phyloP scores from a whole-genome alignment of 352 stramenopile species.

The Discostella stelligera region DNA sequence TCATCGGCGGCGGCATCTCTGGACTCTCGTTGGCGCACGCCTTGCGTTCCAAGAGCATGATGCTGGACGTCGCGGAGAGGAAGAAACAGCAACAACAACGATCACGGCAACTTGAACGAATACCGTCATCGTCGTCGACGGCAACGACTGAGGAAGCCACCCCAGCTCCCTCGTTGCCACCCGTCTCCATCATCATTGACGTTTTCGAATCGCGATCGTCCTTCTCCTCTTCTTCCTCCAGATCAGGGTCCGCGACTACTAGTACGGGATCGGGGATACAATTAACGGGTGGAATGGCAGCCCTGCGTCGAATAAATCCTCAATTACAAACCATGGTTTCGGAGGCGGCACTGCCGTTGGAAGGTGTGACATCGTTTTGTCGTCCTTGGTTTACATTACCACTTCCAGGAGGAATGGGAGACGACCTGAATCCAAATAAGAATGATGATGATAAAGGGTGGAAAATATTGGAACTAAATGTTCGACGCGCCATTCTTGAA shows the following conservation, averaged over 20 bases:
- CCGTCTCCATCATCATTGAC: constrained; percentile 42
- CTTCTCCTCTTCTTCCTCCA: neutral
- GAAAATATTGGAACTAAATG: constrained; percentile 57
- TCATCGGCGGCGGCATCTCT: constrained; percentile 59
- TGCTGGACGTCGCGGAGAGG: neutral
- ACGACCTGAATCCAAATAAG: neutral
- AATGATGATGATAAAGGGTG: constrained; percentile 18
- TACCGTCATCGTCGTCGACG: neutral
- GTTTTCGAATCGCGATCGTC: constrained; percentile 62
- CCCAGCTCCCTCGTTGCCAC: neutral
- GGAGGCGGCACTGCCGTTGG: constrained; percentile 55
- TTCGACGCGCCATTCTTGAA: constrained; percentile 42
- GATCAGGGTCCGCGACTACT: constrained; percentile 43
- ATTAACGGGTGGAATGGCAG: constrained; percentile 62
- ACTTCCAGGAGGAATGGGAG: neutral
- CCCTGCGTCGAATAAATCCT: constrained; percentile 60
- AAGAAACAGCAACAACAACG: neutral
- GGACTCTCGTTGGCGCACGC: constrained; percentile 66
- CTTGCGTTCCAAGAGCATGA: constrained; percentile 27
- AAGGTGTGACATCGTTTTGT: constrained; percentile 44
- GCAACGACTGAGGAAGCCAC: neutral
- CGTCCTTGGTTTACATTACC: constrained; percentile 51
- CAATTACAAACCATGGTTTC: constrained; percentile 47
- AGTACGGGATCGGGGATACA: constrained; percentile 76
- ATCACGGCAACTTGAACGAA: too few species aligned